phyloP scores from a whole-genome alignment of 73 alveolate species.

The Tetrahymena borealis region DNA sequence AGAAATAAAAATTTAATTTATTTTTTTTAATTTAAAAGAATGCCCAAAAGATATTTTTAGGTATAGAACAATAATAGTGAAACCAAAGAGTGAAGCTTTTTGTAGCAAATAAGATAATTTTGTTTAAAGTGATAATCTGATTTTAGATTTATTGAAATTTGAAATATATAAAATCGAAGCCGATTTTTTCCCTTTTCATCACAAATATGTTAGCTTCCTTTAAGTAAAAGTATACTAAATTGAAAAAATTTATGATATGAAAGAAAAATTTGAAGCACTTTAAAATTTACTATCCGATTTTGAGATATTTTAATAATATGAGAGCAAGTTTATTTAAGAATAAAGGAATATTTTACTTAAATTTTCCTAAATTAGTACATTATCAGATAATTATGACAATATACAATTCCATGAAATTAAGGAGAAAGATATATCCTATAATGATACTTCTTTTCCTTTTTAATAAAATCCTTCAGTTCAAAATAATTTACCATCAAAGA shows the following conservation, averaged over 20 bases:
- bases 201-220: not conserved
- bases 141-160: not conserved
- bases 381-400: too few relatives aligned
- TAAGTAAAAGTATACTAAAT: too few relatives aligned
- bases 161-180: not conserved
- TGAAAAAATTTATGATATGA: not conserved
- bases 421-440: too few relatives aligned
- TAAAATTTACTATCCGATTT: not conserved
- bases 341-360: not conserved
- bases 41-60: not conserved
- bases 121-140: not conserved
- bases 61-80: not conserved
- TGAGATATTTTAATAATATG: not conserved
- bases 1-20: too few relatives aligned
- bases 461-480: too few relatives aligned
- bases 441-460: too few relatives aligned
- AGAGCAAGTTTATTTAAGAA: too few relatives aligned
- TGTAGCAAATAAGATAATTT: not conserved
- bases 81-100: not conserved
- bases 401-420: too few relatives aligned
- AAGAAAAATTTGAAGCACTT: not conserved
- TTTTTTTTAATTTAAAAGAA: not conserved
- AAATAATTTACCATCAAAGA: too few relatives aligned
- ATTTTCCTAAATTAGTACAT: too few relatives aligned
- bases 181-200: not conserved